These are phyloP conservation scores for Elongisporangium undulatum DNA, from an alignment of 352 stramenopile genomes.

Conservation along the genomic window DNA sequence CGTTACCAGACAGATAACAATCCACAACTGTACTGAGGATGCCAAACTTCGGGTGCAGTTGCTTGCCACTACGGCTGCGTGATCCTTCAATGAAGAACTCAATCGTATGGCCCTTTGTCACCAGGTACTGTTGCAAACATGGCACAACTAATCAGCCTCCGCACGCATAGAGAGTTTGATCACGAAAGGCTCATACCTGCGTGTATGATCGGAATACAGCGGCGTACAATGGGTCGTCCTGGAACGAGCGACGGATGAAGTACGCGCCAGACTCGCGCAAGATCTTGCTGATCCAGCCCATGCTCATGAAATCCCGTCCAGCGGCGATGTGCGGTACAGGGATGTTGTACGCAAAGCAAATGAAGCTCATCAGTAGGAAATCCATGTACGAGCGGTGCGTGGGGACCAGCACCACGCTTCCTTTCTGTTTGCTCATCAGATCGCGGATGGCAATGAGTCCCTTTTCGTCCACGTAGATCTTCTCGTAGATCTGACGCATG, in stretches of 20 bases:
- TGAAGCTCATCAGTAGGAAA: slow-evolving; percentile 83
- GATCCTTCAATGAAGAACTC: slow-evolving; percentile 88
- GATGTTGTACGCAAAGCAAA: slow-evolving; percentile 89
- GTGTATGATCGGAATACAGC: slow-evolving; percentile 81
- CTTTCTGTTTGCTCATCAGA: slow-evolving; percentile 37
- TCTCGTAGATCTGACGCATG: slow-evolving; percentile 82
- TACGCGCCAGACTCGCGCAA: slow-evolving; percentile 71
- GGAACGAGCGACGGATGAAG: slow-evolving; percentile 78
- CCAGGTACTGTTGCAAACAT: slow-evolving; percentile 38
- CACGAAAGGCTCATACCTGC: slow-evolving; percentile 17
- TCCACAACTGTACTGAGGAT: slow-evolving; percentile 71
- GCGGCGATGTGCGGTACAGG: slow-evolving; percentile 78
- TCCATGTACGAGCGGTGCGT: slow-evolving; percentile 85
- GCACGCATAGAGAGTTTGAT: background rate
- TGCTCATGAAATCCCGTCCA: slow-evolving; percentile 75
- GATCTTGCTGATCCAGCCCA: slow-evolving; percentile 60
- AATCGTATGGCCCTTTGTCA: slow-evolving; percentile 69
- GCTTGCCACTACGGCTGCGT: slow-evolving; percentile 79
- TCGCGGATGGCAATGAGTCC: slow-evolving; percentile 68
- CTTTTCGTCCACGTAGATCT: slow-evolving; percentile 82
- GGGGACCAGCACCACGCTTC: slow-evolving; percentile 77
- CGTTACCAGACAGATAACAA: slow-evolving; percentile 57
- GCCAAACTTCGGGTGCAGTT: slow-evolving; percentile 78
- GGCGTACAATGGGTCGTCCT: slow-evolving; percentile 65
- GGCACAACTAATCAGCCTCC: background rate